Conservation (phyloP, 768 basidiomycete genomes). For the Daedalea quercina region DNA sequence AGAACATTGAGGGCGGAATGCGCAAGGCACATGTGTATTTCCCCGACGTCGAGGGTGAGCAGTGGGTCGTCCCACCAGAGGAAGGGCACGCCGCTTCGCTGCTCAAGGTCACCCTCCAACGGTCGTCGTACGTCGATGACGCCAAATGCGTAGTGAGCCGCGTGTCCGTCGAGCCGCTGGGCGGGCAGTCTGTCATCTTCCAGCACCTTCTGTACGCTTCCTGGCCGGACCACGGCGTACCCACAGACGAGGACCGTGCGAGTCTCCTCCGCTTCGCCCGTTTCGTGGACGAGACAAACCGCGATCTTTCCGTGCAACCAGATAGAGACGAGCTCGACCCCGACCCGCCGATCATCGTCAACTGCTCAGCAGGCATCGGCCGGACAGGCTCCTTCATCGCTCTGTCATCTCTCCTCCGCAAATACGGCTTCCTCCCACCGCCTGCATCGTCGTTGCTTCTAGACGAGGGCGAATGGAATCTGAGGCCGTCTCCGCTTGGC, state of each 20-base stretch:
- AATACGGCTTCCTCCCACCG: slow-evolving; percentile 35
- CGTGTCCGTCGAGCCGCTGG: slow-evolving; percentile 34
- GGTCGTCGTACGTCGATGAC: slow-evolving; percentile 38
- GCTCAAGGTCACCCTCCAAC: slow-evolving; percentile 53
- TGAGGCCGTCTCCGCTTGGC: slow-evolving; percentile 51
- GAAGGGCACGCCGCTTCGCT: slow-evolving; percentile 31
- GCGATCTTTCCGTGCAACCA: slow-evolving; percentile 30
- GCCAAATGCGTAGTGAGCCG: slow-evolving; percentile 59
- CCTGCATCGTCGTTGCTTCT: slow-evolving; percentile 20
- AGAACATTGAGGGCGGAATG: slow-evolving; percentile 58
- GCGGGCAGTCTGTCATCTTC: slow-evolving; percentile 31
- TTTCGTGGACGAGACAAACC: slow-evolving; percentile 61
- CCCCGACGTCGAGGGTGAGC: slow-evolving; percentile 49
- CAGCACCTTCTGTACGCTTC: slow-evolving; percentile 66
- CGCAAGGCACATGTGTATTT: slow-evolving; percentile 79
- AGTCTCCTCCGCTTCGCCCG: slow-evolving; percentile 55
- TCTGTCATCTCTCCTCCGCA: slow-evolving; percentile 69
- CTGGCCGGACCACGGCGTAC: slow-evolving; percentile 88
- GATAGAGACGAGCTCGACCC: slow-evolving; percentile 30
- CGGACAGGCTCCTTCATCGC: slow-evolving; percentile 85
- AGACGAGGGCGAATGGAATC: slow-evolving; percentile 9
- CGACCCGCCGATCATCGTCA: slow-evolving; percentile 74
- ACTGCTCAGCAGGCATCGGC: slow-evolving; percentile 86
- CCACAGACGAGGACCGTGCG: slow-evolving; percentile 49
- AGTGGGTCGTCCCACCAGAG: slow-evolving; percentile 39